A percentile compares a stretch with the other conserved stretches of the same genome.
Evolutionary conservation across 768 basidiomycete species (phyloP).

Genomic region (Leccinum fibrillosum): DNA sequence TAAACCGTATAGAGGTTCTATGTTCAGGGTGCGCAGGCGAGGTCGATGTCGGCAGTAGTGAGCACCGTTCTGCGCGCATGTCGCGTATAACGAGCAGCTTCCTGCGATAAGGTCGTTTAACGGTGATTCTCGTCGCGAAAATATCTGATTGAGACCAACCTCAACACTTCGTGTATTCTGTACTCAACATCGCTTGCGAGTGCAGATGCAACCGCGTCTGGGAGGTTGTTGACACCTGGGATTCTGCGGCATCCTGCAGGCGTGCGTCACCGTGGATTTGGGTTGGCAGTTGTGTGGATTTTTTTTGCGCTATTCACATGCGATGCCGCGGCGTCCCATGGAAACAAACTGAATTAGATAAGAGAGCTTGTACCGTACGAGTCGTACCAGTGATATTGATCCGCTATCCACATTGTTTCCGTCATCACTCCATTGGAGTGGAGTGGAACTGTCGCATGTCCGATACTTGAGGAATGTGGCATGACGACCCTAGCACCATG

Average conservation of each 20-base stretch:
- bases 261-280: conserved; percentile 43
- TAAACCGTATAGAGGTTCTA: conserved; percentile 76
- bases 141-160: conserved; percentile 41
- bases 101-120: conserved; percentile 35
- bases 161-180: conserved; percentile 93
- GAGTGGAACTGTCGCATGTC: conserved; percentile 6
- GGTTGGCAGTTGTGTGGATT: conserved; percentile 14
- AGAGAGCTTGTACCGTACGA: no score
- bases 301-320: background rate
- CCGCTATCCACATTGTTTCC: background rate
- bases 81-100: conserved; percentile 95
- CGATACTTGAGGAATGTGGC: background rate
- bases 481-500: background rate
- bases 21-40: conserved; percentile 44
- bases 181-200: conserved; percentile 97
- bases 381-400: background rate
- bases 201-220: conserved; percentile 76
- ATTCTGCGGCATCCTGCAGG: conserved; percentile 85
- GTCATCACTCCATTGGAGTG: background rate
- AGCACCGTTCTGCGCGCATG: conserved; percentile 87
- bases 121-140: background rate
- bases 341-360: background rate
- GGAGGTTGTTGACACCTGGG: conserved; percentile 72
- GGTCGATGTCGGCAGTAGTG: conserved; percentile 87
- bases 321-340: no score